A percentile compares a stretch with the other conserved stretches of the same genome.
phyloP scores from a whole-genome alignment of 164 flowering plant species.

The Vitis rupestris region DNA sequence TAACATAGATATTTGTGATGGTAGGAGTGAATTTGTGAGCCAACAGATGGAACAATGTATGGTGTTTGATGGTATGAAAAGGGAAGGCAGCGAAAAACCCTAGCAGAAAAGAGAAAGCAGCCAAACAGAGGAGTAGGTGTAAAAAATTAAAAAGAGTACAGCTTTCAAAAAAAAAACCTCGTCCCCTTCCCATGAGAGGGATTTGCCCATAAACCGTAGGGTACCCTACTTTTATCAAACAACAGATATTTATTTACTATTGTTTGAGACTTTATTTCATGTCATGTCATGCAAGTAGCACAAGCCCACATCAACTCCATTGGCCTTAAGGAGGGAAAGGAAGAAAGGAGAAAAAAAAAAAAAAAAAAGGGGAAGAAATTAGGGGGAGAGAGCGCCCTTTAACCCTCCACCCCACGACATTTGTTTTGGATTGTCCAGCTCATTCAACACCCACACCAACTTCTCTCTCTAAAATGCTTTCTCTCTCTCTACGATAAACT shows the following conservation, averaged over 20 bases:
- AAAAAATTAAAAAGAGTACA: not conserved
- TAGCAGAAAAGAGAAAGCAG: not conserved
- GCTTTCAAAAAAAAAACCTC: constrained; percentile 12
- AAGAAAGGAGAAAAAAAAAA: no score
- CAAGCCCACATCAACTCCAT: not conserved
- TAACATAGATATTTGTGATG: no score
- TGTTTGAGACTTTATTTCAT: constrained; percentile 4
- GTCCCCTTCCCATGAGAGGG: constrained; percentile 23
- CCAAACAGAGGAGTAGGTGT: no score
- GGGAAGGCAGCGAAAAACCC: not conserved
- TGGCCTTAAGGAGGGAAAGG: no score
- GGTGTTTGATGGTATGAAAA: no score
- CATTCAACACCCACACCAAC: constrained; percentile 16
- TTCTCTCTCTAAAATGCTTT: not conserved
- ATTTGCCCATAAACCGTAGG: constrained; percentile 18
- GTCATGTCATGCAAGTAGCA: constrained; percentile 30
- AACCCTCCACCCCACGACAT: constrained; percentile 15
- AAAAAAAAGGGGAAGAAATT: no score
- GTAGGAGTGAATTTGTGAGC: no score
- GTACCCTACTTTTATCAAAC: not conserved
- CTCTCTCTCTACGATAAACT: constrained; percentile 2
- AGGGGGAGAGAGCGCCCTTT: not conserved
- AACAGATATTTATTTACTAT: not conserved
- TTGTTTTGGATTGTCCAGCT: constrained; percentile 24
- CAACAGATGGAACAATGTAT: no score